Evolutionary conservation across 495 filamentous ascomycete species (phyloP), one percentile per base, ranked within the genome.

Genomic region (Sphaerosporella brunnea): DNA sequence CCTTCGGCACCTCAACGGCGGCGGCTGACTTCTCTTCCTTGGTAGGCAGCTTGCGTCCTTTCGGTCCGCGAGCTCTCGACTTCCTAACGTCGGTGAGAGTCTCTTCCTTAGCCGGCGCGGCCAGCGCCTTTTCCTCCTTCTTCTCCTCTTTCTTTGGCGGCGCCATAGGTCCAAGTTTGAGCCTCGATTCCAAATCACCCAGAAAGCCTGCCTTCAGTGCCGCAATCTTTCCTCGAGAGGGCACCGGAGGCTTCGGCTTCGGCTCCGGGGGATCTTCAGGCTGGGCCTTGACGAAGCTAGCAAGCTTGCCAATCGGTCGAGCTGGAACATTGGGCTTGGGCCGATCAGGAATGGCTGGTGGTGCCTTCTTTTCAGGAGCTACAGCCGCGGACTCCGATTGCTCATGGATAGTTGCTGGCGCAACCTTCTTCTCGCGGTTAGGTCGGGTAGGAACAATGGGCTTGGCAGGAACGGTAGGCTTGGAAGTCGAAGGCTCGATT

Each of bases 51-150:
- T 48, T 48, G 60, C 90, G 70, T 50, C 90, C 73, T 53, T 80
- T 77, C 5, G 90, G 90, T 19, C 90, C 92, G 53, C 82, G 79
- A 15, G 90, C 90, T 48, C 90, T 69, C 11, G 85, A 76, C 66
- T 96, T 96, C 45, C 92, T 71, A 23, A 85, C 84, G 66, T 96
- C 90, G 26, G 66, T 69, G 23, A 97, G 65, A 10, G 85, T 84
- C 15, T 69, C 74, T 63, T 86, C 77, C 53, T 74, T 69, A 50
- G 71, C 70, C 2, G 68, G 70, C n/a, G 64, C 61, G 43, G 53
- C 51, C 38, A 72, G 66, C 39, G 76, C 72, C 38, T 77, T 72
- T 52, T 83, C 81, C 55, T 81, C 75, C 66, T 83, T 81, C 45
- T 77, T 76, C n/a, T 26, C 41, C 2, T 44, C 36, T 16, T 20